Evolutionary conservation across 2,329 filamentous ascomycete species (phyloP).

Genomic region (Ophiostoma fasciatum): DNA sequence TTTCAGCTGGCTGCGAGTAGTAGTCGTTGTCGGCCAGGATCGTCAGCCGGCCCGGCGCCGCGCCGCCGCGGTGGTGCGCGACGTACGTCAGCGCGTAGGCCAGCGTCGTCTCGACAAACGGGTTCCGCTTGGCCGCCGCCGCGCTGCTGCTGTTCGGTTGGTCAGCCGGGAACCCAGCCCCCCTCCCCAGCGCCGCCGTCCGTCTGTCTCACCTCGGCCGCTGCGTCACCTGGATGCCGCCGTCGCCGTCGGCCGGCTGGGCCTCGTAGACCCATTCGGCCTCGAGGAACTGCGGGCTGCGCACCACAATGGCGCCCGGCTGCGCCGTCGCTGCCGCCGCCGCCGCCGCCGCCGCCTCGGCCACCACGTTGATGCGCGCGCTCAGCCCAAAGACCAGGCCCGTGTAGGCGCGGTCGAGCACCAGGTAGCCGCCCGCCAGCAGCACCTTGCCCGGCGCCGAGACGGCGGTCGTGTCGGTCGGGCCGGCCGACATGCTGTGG

Average conservation of each 20-base stretch:
- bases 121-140: conserved; percentile 42
- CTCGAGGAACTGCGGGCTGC: conserved; percentile 79
- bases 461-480: conserved; percentile 36
- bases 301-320: conserved; percentile 62
- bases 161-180: no score
- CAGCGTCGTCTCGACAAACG: conserved; percentile 85
- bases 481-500: conserved; percentile 6
- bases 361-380: conserved; percentile 51
- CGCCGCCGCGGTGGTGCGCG: conserved; percentile 25
- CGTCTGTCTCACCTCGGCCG: no score
- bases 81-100: conserved; percentile 80
- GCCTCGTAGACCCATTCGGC: conserved; percentile 84
- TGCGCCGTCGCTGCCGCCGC: conserved; percentile 50
- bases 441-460: conserved; percentile 96
- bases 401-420: conserved; percentile 76
- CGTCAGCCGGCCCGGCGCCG: conserved; percentile 44
- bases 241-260: conserved; percentile 50
- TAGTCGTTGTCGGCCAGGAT: conserved; percentile 95
- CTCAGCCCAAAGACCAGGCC: conserved; percentile 56
- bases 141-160: no score
- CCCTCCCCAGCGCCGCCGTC: no score
- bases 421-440: conserved; percentile 85
- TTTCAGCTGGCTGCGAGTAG: conserved; percentile 57
- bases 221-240: conserved; percentile 72
- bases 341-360: conserved; percentile 40